Evolutionary conservation across 495 filamentous ascomycete genomes (phyloP).

Genomic region (Penicillium ochrochloron): DNA sequence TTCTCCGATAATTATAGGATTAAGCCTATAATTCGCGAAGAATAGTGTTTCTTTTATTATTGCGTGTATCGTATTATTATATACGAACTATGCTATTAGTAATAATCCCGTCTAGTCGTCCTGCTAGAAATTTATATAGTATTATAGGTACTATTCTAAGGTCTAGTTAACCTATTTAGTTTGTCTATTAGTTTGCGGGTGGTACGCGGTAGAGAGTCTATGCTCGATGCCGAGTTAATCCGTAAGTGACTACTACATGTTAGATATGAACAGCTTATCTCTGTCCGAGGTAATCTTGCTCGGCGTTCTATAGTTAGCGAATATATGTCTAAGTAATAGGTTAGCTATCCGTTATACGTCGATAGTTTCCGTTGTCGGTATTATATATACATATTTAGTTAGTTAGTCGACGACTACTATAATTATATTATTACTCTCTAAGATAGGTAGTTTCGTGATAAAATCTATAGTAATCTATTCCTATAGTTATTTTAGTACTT

Average conservation of each 20-base stretch:
- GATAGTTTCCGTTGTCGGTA: background rate
- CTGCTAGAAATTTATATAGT: slow-evolving; percentile 28
- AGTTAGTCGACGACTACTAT: slow-evolving; percentile 5
- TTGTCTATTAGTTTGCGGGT: background rate
- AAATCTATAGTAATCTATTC: slow-evolving; percentile 6
- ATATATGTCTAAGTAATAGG: background rate
- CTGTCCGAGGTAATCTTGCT: background rate
- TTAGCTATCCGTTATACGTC: background rate
- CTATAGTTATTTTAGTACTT: background rate
- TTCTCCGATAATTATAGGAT: slow-evolving; percentile 9
- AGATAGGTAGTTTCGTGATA: background rate
- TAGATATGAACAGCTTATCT: slow-evolving; percentile 8
- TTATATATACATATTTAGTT: slow-evolving; percentile 2
- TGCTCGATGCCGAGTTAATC: background rate
- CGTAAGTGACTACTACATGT: background rate
- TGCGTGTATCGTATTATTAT: slow-evolving; percentile 21
- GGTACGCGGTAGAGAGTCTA: background rate
- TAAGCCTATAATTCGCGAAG: slow-evolving; percentile 22
- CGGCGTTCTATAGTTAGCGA: background rate
- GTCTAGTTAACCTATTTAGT: background rate
- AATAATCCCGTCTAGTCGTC: slow-evolving; percentile 34
- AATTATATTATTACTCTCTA: background rate
- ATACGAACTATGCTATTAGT: slow-evolving; percentile 31
- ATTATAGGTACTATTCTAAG: background rate
- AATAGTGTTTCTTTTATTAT: slow-evolving; percentile 19